A percentile compares a stretch with the other conserved stretches of the same genome.
Evolutionary conservation across 306 rosid species (phyloP).

Genomic region (Trichosanthes truncata): DNA sequence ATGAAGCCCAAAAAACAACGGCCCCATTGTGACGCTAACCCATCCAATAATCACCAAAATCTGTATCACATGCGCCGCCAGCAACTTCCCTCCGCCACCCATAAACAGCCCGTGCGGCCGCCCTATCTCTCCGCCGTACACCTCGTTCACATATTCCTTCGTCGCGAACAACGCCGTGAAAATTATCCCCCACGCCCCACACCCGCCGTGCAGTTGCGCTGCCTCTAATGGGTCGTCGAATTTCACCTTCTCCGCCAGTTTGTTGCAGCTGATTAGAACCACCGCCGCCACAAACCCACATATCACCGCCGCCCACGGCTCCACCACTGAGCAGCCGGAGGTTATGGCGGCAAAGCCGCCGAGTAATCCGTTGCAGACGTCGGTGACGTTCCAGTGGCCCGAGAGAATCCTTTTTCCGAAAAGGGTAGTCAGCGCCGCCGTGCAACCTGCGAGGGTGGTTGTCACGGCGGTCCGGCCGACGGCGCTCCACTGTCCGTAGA

Average conservation of each 20-base stretch:
- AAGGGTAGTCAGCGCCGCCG: conserved; percentile 4
- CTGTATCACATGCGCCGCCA: conserved; percentile 5
- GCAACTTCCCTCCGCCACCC: conserved; percentile 7
- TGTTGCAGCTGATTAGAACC: conserved; percentile 5
- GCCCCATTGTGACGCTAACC: conserved; percentile 7
- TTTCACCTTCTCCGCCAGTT: conserved; percentile 7
- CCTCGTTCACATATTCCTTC: conserved; percentile 2
- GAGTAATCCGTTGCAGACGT: conserved; percentile 7
- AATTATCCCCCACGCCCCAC: conserved; percentile 13
- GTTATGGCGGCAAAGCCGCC: conserved; percentile 12
- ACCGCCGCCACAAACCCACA: conserved; percentile 9
- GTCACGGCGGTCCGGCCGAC: conserved; percentile 13
- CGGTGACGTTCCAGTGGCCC: conserved; percentile 14
- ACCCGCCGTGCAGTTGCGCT: conserved; percentile 10
- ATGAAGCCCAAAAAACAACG: neutral
- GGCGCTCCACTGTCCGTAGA: conserved; percentile 12
- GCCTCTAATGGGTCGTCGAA: conserved; percentile 9
- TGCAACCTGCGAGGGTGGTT: conserved; percentile 3
- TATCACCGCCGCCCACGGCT: conserved; percentile 8
- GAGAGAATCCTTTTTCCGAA: conserved; percentile 7
- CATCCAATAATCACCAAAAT: neutral
- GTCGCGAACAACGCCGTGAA: conserved; percentile 12
- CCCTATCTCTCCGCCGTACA: neutral
- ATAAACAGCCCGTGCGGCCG: conserved; percentile 9
- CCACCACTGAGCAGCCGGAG: conserved; percentile 9